Conservation (phyloP, 2,329 filamentous ascomycete species). For the Ascochyta rabiei region DNA sequence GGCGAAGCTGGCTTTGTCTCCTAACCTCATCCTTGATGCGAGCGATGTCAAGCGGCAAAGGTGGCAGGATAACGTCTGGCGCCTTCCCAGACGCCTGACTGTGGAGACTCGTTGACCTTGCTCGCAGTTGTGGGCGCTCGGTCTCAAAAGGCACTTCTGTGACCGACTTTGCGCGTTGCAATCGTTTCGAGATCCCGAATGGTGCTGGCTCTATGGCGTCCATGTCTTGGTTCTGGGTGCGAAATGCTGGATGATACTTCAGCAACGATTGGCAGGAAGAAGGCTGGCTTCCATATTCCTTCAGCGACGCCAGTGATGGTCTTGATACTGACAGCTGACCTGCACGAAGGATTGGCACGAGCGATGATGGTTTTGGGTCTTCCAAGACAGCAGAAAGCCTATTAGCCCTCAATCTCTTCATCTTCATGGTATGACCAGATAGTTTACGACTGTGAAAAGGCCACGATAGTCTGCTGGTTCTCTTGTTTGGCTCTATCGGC, state of each 20-base stretch:
- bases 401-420: constrained; percentile 36
- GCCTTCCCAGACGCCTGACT: constrained; percentile 43
- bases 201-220: background rate
- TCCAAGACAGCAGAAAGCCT: constrained; percentile 49
- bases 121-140: constrained; percentile 29
- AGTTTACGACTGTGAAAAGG: constrained; percentile 34
- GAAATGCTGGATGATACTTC: constrained; percentile 37
- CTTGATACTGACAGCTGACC: constrained; percentile 13
- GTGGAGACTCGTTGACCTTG: constrained; percentile 35
- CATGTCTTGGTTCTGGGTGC: constrained; percentile 17
- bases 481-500: constrained; percentile 24
- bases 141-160: constrained; percentile 25
- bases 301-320: constrained; percentile 19
- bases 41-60: constrained; percentile 47
- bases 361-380: constrained; percentile 44
- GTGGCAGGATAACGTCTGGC: constrained; percentile 51
- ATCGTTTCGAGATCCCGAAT: constrained; percentile 17
- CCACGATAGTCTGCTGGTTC: constrained; percentile 37
- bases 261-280: constrained; percentile 37
- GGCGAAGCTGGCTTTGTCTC: constrained; percentile 33
- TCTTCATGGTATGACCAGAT: constrained; percentile 34
- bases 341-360: constrained; percentile 29
- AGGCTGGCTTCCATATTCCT: constrained; percentile 25
- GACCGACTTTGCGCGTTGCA: constrained; percentile 36
- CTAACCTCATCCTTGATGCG: constrained; percentile 32